phyloP scores from a whole-genome alignment of 2,329 filamentous ascomycete genomes.

The Penicillium sp. region DNA sequence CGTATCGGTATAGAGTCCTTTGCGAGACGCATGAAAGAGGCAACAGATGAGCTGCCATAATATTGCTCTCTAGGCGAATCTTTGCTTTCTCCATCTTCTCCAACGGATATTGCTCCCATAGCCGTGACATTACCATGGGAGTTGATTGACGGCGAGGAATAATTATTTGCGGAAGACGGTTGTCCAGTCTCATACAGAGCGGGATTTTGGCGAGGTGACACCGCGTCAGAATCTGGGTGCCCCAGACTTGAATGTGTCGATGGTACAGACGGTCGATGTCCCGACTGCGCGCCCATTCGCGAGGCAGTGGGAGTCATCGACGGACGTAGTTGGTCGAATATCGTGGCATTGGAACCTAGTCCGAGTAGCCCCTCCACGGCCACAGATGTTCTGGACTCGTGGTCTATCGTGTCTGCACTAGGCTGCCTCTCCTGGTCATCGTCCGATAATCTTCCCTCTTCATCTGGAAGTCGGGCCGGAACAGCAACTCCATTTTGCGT shows the following conservation, averaged over 20 bases:
- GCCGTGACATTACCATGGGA: conserved; percentile 37
- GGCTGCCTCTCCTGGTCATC: neutral
- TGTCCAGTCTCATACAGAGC: conserved; percentile 3
- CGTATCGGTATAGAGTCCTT: conserved; percentile 31
- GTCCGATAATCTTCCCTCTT: neutral
- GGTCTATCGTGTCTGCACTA: conserved; percentile 6
- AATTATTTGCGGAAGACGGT: conserved; percentile 6
- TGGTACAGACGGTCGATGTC: neutral
- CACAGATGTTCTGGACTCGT: conserved; percentile 23
- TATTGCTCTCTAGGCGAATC: conserved; percentile 35
- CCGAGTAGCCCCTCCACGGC: conserved; percentile 26
- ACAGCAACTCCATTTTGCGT: conserved; percentile 23
- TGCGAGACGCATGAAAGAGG: conserved; percentile 47
- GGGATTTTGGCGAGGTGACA: neutral
- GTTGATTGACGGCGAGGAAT: conserved; percentile 17
- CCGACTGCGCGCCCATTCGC: neutral
- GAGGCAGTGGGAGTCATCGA: conserved; percentile 2
- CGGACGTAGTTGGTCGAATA: conserved; percentile 1
- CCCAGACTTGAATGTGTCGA: conserved; percentile 1
- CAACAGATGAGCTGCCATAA: conserved; percentile 47
- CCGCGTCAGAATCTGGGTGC: neutral
- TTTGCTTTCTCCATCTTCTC: conserved; percentile 27
- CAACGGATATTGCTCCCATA: conserved; percentile 46
- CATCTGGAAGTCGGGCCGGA: conserved; percentile 15
- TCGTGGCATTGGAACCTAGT: conserved; percentile 11